Conservation (phyloP, 805 yeast species). For the Hanseniaspora taiwanica region DNA sequence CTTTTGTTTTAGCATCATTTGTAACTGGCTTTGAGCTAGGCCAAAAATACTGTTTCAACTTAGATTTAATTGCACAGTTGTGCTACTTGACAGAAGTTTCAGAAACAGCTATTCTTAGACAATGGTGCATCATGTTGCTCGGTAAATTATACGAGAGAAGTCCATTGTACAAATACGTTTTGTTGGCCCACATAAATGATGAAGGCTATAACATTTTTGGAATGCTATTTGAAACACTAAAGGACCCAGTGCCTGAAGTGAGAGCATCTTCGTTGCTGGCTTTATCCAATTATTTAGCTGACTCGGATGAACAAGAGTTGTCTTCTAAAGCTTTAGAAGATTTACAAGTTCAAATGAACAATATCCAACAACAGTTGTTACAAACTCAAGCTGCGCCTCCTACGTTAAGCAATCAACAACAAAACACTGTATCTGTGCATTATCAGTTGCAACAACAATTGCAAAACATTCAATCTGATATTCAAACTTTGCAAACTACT, state of each 20-base stretch:
- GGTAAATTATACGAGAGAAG: slow-evolving; percentile 65
- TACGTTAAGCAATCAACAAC: slow-evolving; percentile 17
- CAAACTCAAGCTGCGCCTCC: slow-evolving; percentile 20
- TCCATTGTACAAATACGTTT: slow-evolving; percentile 62
- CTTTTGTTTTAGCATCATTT: slow-evolving; percentile 76
- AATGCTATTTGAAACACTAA: slow-evolving; percentile 38
- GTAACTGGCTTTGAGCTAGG: slow-evolving; percentile 70
- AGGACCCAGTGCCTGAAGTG: slow-evolving; percentile 92
- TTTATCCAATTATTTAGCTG: slow-evolving; percentile 53
- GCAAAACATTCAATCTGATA: slow-evolving; percentile 17
- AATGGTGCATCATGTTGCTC: slow-evolving; percentile 78
- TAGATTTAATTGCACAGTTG: slow-evolving; percentile 59
- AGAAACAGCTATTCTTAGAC: slow-evolving; percentile 76
- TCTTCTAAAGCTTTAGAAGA: slow-evolving; percentile 22
- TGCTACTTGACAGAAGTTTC: slow-evolving; percentile 51
- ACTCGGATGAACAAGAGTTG: slow-evolving; percentile 25
- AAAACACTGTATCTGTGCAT: slow-evolving; percentile 16
- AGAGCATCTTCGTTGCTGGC: slow-evolving; percentile 73
- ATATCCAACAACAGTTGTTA: slow-evolving; percentile 18
- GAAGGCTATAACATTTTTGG: slow-evolving; percentile 15
- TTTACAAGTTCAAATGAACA: slow-evolving; percentile 16
- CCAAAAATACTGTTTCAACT: slow-evolving; percentile 63
- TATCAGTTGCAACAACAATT: slow-evolving; percentile 22
- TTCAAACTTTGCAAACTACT: slow-evolving; percentile 17
- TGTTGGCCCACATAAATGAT: slow-evolving; percentile 46